Base-by-base conservation (phyloP, 768 basidiomycete species). In the Cubamyces lactineus region DNA sequence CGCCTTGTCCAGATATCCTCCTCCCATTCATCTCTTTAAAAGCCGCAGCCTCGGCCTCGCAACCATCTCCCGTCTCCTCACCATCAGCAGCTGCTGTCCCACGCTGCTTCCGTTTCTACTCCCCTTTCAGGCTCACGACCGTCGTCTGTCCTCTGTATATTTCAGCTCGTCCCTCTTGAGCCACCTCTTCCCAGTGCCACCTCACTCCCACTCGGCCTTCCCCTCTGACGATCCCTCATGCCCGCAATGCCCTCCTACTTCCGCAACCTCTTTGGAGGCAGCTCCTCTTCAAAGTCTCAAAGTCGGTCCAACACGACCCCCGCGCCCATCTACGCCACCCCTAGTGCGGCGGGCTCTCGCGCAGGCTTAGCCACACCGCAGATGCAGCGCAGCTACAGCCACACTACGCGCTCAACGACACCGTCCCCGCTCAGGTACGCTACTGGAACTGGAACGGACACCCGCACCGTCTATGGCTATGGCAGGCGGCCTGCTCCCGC, bases 211-310 rank as follows among this genome's bases (percentile, higher is more conserved):
- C 46, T 48, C 55, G 24, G 50, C 41, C 43, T 6, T 34, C 21
- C 55, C 46, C 21, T n/a, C 39, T 28, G 12, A 46, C 55, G 15
- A 55, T 54, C 53, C n/a, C 26, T 9, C 12, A 21, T 28, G 40
- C 54, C 55, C 54, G 66, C 57, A 59, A 84, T 84, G 82, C 76
- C 81, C 52, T 79, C 83, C 38, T 81, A 82, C 74, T 68, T 84
- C 60, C 83, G 83, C 62, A 80, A 71, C 61, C 72, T 80, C 66
- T 81, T 81, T 59, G 79, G 57, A 7, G 57, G 80, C 45, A 74
- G 74, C 68, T 70, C 66, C 26, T 66, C 71, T 47, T 69, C 78
- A 58, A 83, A 78, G 70, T 71, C 79, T 40, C 79, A 82, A 64
- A 71, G 68, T 50, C 80, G 80, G 30, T 79, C 82, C 19, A 72